Evolutionary conservation across 179 eudicot species (phyloP).

Genomic region (Camellia oleifera): DNA sequence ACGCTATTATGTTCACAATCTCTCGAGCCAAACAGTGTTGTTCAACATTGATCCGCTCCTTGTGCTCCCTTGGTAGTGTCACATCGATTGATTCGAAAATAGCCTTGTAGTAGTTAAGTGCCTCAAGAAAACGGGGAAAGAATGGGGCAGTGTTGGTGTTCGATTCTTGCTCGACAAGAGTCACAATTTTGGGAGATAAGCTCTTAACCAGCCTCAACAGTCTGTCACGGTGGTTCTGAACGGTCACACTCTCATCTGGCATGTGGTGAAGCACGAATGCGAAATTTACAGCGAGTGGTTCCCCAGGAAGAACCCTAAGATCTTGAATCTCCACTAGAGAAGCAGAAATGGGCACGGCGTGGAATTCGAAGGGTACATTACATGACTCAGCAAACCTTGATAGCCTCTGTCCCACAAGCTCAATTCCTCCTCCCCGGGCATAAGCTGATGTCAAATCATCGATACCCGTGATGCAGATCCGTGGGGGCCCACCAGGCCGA

Average conservation of each 20-base stretch:
- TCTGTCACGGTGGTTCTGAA: constrained; percentile 43
- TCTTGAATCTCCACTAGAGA: constrained; percentile 22
- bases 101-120: constrained; percentile 36
- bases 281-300: constrained; percentile 46
- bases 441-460: constrained; percentile 37
- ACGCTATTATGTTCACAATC: constrained; percentile 50
- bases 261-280: constrained; percentile 47
- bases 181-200: constrained; percentile 49
- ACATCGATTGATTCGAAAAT: constrained; percentile 49
- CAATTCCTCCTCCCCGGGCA: constrained; percentile 46
- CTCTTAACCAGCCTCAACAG: constrained; percentile 43
- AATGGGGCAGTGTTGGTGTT: constrained; percentile 49
- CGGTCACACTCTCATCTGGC: constrained; percentile 48
- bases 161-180: constrained; percentile 49
- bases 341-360: constrained; percentile 19
- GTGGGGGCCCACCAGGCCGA: constrained; percentile 54
- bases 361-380: constrained; percentile 43
- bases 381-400: constrained; percentile 28
- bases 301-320: constrained; percentile 34
- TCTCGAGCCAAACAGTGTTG: constrained; percentile 57
- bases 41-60: constrained; percentile 46
- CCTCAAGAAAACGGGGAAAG: constrained; percentile 39
- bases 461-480: constrained; percentile 39
- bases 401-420: constrained; percentile 35
- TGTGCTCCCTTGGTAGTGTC: constrained; percentile 35